Base-by-base conservation (phyloP, 371 early-diverging fungal genomes). In the Mortierella sp. region DNA sequence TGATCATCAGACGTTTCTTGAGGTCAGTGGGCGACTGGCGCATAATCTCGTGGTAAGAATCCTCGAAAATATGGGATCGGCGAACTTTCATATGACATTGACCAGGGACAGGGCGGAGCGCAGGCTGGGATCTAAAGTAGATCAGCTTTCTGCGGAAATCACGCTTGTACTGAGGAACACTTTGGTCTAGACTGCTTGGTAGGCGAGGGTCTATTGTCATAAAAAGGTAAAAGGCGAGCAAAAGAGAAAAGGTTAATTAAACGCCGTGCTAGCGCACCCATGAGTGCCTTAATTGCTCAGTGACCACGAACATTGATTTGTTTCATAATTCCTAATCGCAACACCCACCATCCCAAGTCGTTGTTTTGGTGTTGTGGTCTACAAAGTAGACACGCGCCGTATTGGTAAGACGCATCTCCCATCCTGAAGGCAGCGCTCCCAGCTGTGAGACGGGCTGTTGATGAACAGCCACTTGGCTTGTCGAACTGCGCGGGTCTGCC, bases 341-440 rank as follows among this genome's bases (percentile, higher is more conserved):
- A 26, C 1, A 72, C 81, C 74, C 78, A 94, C 93, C 99, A 89
- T 98, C 99, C 98, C 98, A 98, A 1, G 97, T 96, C 7, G 98
- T 97, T 16, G 95, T 96, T 86, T 97, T 95, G n/a, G 96, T 96
- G 87, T 96, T 96, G 89, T 98, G 97, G 89, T 98, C 97, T 7
- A 98, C 97, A 93, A 96, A 98, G 90, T 97, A 98, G 44, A 96
- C 96, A 26, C 98, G 89, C 7, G 97, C 98, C 8, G 96, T 96
- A 80, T 94, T 95, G 14, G 97, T 98, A 73, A 97, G 90, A n/a
- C 98, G 94, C 98, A 99, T 99, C 88, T 99, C 99, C 98, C 98
- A 98, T 55, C 98, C 98, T 26, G 97, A 95, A 11, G 99, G 99
- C 75, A 98, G 88, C 26, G 98, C 96, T 0, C 97, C 98, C 7